Conservation (phyloP, 2,329 filamentous ascomycete genomes). For the Epichloe bromicola region DNA sequence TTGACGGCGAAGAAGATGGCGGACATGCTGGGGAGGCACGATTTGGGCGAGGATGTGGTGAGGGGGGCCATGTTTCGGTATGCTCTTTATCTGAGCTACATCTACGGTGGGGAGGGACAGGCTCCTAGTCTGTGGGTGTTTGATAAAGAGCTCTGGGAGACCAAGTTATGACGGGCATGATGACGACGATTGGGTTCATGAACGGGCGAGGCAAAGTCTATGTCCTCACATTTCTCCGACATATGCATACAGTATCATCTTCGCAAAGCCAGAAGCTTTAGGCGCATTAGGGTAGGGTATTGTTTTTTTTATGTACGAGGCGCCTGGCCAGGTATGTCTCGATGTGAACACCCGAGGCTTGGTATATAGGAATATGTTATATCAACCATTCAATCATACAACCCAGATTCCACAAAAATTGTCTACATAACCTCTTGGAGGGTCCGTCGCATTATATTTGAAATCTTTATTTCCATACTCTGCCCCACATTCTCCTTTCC, state of each 20-base stretch:
- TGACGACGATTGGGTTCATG: too few species aligned
- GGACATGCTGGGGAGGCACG: slow-evolving; percentile 10
- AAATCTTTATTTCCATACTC: too few species aligned
- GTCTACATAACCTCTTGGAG: background rate
- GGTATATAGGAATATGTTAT: background rate
- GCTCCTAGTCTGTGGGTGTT: slow-evolving; percentile 21
- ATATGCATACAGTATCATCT: too few species aligned
- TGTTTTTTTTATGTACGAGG: background rate
- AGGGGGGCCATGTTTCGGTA: slow-evolving; percentile 20
- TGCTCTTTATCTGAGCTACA: slow-evolving; percentile 22
- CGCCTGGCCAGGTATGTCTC: background rate
- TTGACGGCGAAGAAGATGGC: slow-evolving; percentile 10
- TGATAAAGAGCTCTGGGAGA: slow-evolving; percentile 10
- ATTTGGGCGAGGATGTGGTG: slow-evolving; percentile 13
- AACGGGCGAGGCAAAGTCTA: too few species aligned
- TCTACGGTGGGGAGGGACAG: slow-evolving; percentile 12
- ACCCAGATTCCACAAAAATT: background rate
- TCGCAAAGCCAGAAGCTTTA: background rate
- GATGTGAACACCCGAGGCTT: background rate
- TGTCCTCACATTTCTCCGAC: too few species aligned
- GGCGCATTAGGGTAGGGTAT: background rate
- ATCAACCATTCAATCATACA: background rate
- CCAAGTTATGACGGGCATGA: slow-evolving; percentile 1
- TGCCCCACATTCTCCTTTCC: too few species aligned
- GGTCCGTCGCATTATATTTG: too few species aligned